Base-by-base conservation (phyloP, 345 rosid genomes). In the Aurinia saxatilis region DNA sequence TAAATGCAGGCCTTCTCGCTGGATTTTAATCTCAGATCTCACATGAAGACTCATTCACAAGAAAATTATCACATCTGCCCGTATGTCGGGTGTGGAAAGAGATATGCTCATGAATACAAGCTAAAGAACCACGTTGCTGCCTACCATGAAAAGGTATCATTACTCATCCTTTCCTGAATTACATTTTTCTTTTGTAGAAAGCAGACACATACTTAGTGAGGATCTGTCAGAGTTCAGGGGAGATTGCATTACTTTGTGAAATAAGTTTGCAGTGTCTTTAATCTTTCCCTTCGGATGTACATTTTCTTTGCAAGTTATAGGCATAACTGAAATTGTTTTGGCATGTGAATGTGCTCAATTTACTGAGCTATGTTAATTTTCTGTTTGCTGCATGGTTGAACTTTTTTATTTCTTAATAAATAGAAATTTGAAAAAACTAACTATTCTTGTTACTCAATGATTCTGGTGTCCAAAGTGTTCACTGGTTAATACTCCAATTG, bases 91-190 rank as follows among this genome's bases (percentile, higher is more conserved):
- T 93, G 97, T 78, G 99, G 95, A 66, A 93, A 93, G 88, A 78
- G 97, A 87, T 90, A 90, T 64, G 99, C 99, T 67, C 97, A 93
- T 45, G 99, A 93, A 58, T 93, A 93, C 87, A 90, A 93, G 84
- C 79, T 93, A 10, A 87, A 84, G 77, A 93, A 90, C 78, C 99
- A 93, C 57, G 68, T 93, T 48, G 17, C 82, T 59, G 74, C 95
- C 17, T 90, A 84, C 50, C 99, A 90, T 75, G 97, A 84, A 71
- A 92, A 85, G 91, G 98, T 85, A 36, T 45, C 30, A 16, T 37
- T 50, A 27, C 57, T 25, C 45, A 6, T 17, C 10, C 6, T 49
- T 36, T 55, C 47, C 8, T 44, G 10, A n/a, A 12, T n/a, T n/a
- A n/a, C n/a, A n/a, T n/a, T n/a, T n/a, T n/a, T n/a, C n/a, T n/a